These are phyloP conservation scores for Candida arabinofermentans DNA, from an alignment of 805 yeast species.

Conservation along the genomic window DNA sequence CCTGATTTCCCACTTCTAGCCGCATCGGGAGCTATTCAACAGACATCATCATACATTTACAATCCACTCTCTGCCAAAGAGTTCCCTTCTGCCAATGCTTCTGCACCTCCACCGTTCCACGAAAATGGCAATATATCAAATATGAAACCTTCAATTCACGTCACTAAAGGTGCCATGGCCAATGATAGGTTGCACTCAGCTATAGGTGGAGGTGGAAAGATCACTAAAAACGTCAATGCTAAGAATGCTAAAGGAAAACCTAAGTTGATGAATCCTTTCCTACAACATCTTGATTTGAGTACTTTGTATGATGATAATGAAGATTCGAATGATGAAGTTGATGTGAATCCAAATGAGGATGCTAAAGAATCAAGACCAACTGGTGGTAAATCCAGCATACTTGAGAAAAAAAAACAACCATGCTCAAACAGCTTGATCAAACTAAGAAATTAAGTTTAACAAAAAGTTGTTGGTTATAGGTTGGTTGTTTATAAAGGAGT, in stretches of 20 bases:
- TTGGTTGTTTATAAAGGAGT: too few relatives aligned
- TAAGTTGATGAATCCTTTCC: conserved; percentile 21
- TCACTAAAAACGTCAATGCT: conserved; percentile 15
- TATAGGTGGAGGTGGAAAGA: conserved; percentile 12
- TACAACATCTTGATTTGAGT: conserved; percentile 23
- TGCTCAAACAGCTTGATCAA: too few relatives aligned
- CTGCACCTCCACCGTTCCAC: conserved; percentile 9
- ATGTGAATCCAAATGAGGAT: conserved; percentile 6
- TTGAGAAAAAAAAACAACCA: too few relatives aligned
- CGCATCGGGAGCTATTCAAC: conserved; percentile 11
- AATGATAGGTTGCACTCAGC: conserved; percentile 8
- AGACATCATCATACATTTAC: conserved; percentile 11
- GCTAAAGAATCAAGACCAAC: neutral
- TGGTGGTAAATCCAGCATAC: neutral
- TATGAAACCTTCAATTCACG: neutral
- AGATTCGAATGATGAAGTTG: conserved; percentile 15
- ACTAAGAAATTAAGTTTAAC: too few relatives aligned
- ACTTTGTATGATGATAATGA: conserved; percentile 18
- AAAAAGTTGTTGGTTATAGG: too few relatives aligned
- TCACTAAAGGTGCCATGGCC: conserved; percentile 13
- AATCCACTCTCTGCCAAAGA: conserved; percentile 10
- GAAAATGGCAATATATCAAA: neutral
- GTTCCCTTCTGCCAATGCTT: conserved; percentile 13
- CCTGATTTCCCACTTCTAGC: conserved; percentile 13
- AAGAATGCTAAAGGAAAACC: conserved; percentile 19